These are phyloP conservation scores for Melampsora abietis-canadensis DNA, from an alignment of 1,284 basidiomycete species.

Conservation along the genomic window DNA sequence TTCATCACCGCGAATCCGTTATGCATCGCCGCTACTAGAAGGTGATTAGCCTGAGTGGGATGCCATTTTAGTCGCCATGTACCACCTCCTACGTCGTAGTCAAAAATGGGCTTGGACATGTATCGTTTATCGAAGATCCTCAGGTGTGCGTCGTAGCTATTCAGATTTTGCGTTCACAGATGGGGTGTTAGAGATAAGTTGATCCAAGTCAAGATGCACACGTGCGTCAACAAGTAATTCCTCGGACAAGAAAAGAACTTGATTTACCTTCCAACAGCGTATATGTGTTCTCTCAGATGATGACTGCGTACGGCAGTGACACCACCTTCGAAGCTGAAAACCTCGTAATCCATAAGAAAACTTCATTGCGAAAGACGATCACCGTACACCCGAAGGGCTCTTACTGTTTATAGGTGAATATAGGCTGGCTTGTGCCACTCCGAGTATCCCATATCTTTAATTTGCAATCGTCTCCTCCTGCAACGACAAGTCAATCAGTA, in stretches of 20 bases:
- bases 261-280: constrained; percentile 83
- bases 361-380: constrained; percentile 18
- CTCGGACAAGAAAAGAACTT: not conserved
- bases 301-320: constrained; percentile 86
- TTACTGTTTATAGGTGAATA: constrained; percentile 71
- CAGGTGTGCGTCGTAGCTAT: constrained; percentile 81
- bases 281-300: constrained; percentile 70
- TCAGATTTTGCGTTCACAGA: not conserved
- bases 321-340: constrained; percentile 77
- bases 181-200: constrained; percentile 12
- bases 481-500: not conserved
- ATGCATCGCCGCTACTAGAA: constrained; percentile 93
- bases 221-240: not conserved
- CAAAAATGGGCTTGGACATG: constrained; percentile 61
- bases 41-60: constrained; percentile 66
- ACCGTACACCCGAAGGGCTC: constrained; percentile 41
- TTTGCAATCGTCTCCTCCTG: constrained; percentile 88
- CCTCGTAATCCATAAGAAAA: constrained; percentile 11
- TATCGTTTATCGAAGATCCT: constrained; percentile 80
- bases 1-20: constrained; percentile 82
- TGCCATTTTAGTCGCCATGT: constrained; percentile 97
- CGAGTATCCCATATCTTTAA: constrained; percentile 89
- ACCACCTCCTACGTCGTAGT: constrained; percentile 77
- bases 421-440: constrained; percentile 63
- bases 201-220: not conserved